phyloP scores from a whole-genome alignment of 805 yeast genomes.

The Torulaspora maleeae region DNA sequence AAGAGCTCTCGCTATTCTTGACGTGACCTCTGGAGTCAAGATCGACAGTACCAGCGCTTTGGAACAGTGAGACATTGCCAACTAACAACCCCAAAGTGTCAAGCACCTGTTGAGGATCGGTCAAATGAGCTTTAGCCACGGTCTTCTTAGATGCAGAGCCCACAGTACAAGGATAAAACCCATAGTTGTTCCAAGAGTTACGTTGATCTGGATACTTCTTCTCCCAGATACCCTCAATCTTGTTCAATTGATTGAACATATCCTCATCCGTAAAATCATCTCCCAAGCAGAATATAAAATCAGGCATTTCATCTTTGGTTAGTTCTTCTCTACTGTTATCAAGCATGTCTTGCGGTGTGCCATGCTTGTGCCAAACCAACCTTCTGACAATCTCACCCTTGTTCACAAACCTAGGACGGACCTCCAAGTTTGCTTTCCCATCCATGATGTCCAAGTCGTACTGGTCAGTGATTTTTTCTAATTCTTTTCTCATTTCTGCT shows the following conservation, averaged over 20 bases:
- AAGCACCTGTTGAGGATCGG: constrained; percentile 78
- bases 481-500: constrained; percentile 57
- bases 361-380: constrained; percentile 62
- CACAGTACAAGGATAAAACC: constrained; percentile 81
- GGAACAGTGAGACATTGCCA: constrained; percentile 74
- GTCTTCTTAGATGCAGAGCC: constrained; percentile 90
- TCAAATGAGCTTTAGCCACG: constrained; percentile 76
- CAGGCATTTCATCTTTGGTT: constrained; percentile 54
- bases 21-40: constrained; percentile 76
- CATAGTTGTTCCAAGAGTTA: constrained; percentile 50
- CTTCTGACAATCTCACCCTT: constrained; percentile 94
- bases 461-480: constrained; percentile 56
- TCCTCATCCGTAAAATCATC: constrained; percentile 98
- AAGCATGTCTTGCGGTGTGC: constrained; percentile 45
- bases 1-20: constrained; percentile 39
- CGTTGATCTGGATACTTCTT: constrained; percentile 37
- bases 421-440: constrained; percentile 96
- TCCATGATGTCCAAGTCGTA: constrained; percentile 92
- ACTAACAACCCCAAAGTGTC: constrained; percentile 76
- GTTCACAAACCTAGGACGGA: constrained; percentile 90
- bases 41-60: constrained; percentile 70
- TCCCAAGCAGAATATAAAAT: constrained; percentile 84
- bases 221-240: constrained; percentile 46
- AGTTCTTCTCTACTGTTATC: constrained; percentile 32
- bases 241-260: constrained; percentile 78